Percentiles rank a stretch among this genome's conserved stretches.
Evolutionary conservation across 139 green algal species (phyloP).

Genomic region (Chlamydomonas sp.): DNA sequence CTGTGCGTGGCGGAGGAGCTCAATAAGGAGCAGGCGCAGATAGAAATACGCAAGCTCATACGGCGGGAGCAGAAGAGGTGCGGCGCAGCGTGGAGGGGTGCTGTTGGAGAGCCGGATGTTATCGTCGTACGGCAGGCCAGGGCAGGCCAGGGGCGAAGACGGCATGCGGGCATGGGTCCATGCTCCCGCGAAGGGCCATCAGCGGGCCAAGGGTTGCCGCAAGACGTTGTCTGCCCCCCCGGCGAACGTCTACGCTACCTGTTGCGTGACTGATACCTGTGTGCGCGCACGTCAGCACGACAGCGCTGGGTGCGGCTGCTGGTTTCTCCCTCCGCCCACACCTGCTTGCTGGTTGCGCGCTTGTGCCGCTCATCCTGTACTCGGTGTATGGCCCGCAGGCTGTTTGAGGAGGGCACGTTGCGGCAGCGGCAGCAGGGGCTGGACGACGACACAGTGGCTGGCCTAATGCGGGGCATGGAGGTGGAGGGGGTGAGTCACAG

Average conservation of each 20-base stretch:
- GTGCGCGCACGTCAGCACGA: neutral
- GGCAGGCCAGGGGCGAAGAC: neutral
- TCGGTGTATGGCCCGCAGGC: neutral
- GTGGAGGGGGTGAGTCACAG: neutral
- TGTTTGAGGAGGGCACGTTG: neutral
- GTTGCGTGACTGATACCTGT: too few relatives aligned
- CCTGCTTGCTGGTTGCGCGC: too few relatives aligned
- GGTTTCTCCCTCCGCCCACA: neutral
- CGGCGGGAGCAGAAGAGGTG: constrained; percentile 19
- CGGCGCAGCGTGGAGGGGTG: neutral
- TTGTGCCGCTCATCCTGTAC: too few relatives aligned
- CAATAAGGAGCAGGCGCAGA: constrained; percentile 38
- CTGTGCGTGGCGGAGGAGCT: constrained; percentile 27
- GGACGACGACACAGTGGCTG: neutral
- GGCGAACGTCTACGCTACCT: too few relatives aligned
- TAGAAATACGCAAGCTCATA: constrained; percentile 27
- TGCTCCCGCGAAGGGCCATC: too few relatives aligned
- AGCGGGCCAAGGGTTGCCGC: too few relatives aligned
- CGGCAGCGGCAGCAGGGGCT: constrained; percentile 5
- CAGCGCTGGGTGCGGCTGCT: neutral
- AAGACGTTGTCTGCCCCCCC: too few relatives aligned
- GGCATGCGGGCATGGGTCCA: neutral
- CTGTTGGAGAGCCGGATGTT: neutral
- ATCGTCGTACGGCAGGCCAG: neutral
- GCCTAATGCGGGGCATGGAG: constrained; percentile 2